phyloP scores from a whole-genome alignment of 1,284 basidiomycete species.

The Rhodotorula sp. region DNA sequence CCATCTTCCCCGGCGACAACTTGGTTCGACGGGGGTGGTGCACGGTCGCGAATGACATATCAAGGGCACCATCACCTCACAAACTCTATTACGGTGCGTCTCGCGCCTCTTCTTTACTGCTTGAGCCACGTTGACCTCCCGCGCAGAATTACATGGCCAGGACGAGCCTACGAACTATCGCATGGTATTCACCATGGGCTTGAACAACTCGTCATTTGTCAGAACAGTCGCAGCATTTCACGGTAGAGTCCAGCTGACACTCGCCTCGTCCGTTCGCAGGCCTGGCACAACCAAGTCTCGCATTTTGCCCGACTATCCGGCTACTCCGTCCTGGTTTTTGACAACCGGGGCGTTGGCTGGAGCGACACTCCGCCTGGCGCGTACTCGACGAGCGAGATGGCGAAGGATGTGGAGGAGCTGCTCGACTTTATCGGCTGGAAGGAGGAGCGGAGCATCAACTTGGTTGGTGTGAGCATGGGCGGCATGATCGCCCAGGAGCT shows the following conservation, averaged over 20 bases:
- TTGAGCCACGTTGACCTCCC: neutral
- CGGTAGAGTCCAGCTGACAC: no score
- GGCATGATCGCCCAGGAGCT: constrained; percentile 54
- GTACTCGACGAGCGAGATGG: constrained; percentile 48
- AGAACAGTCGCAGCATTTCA: neutral
- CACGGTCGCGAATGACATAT: constrained; percentile 6
- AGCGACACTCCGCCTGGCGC: constrained; percentile 60
- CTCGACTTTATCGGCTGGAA: constrained; percentile 74
- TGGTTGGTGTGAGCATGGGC: constrained; percentile 77
- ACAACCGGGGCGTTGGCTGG: constrained; percentile 83
- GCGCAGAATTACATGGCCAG: constrained; percentile 39
- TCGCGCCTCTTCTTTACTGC: neutral
- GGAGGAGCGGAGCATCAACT: constrained; percentile 58
- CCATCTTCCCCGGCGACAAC: constrained; percentile 6
- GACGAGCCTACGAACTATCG: constrained; percentile 13
- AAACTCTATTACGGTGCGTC: constrained; percentile 40
- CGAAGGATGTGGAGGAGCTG: constrained; percentile 67
- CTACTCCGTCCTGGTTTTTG: constrained; percentile 71
- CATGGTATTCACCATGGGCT: constrained; percentile 47
- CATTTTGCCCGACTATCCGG: constrained; percentile 44
- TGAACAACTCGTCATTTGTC: constrained; percentile 48
- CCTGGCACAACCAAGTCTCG: constrained; percentile 50
- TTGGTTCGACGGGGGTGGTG: constrained; percentile 20
- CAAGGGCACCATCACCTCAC: constrained; percentile 7
- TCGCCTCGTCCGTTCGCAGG: constrained; percentile 3